Base-by-base conservation (phyloP, 495 filamentous ascomycete species). In the Aspergillus carlsbadensis region DNA sequence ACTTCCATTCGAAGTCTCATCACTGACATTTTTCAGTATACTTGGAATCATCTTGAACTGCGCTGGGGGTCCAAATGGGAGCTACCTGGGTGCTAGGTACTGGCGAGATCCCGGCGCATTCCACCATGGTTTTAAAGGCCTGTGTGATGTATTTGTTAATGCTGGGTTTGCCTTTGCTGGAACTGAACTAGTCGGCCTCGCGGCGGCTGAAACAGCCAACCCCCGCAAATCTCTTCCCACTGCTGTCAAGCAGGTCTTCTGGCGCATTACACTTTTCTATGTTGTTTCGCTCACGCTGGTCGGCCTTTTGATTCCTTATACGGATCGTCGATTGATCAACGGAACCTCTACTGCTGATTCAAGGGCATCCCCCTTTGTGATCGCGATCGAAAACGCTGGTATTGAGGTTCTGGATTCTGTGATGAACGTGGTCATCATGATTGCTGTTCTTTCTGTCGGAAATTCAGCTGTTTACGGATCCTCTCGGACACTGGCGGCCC, bases 231-330 rank as follows among this genome's bases (percentile, higher is more conserved):
- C 88, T 13, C 81, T 96, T 6, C 91, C 91, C 0, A 88, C 86
- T 0, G 91, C 91, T 40, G 84, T 92, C 64, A 95, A 95, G 69
- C 91, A 96, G 70, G 91, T 96, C 34, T 96, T 96, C 72, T 96
- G 92, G 92, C 87, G 92, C 65, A 96, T 96, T 70, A 84, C 84
- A 14, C 80, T 96, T 37, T 93, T 95, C 71, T 95, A 95, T 70
- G 74, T 93, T 26, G 83, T 91, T 48, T 86, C 87, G 3, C 79
- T 93, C 3, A 82, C 80, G 18, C 66, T 93, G 0, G 81, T 95
- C 51, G 90, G 90, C 11, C 73, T 92, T 2, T 74, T 92, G 5
- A 88, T 96, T 6, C 86, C 85, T 0, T 91, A 89, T 67, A 74
- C 77, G 59, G 80, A 94, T 50, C 35, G 61, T 0, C 71, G 74